Evolutionary conservation across 1,284 basidiomycete genomes (phyloP), one percentile per base, ranked within the genome.

Genomic region (Ceratobasidium sp.): DNA sequence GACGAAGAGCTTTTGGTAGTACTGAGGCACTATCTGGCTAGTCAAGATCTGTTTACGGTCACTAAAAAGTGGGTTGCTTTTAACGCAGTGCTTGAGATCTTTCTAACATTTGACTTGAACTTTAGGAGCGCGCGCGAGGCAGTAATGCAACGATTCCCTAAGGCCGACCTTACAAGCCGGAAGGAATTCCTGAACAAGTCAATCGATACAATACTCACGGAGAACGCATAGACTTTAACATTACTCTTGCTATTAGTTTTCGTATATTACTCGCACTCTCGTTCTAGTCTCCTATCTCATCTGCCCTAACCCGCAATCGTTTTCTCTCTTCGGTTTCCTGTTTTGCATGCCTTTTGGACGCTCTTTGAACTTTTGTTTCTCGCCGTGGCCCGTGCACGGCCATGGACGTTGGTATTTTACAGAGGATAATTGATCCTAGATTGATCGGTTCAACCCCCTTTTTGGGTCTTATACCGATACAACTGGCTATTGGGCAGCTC

Each of bases 41-140:
- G 91, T 16, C 94, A 97, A 81, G 94, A 97, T 81, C 80, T 97
- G 77, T 96, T 97, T 94, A 91, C 89, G 73, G 93, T 97, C 58
- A 94, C 92, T 77, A 94, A 94, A 85, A 93, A 93, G 93, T 96
- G 78, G 81, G 92, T 85, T 2, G 8, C 16, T n/a, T n/a, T 14
- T 18, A n/a, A 16, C 6, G 60, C 57, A 30, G 30, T 5, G 23
- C 36, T 21, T 36, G 53, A 73, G 1, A 58, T 1, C 57, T 30
- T 39, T 28, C 74, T 46, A 30, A 62, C 71, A 71, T 46, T 21
- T n/a, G 71, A 39, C 57, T 2, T 77, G 46, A 70, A 65, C 41
- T 72, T 52, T 75, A 94, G 93, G 83, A 92, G 91, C 76, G 87
- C 92, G n/a, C 88, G 95, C 72, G 93, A 96, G 78, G 93, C 93